These are phyloP conservation scores for Aspergillus neotritici DNA, from an alignment of 2,329 filamentous ascomycete genomes.

Conservation along the genomic window DNA sequence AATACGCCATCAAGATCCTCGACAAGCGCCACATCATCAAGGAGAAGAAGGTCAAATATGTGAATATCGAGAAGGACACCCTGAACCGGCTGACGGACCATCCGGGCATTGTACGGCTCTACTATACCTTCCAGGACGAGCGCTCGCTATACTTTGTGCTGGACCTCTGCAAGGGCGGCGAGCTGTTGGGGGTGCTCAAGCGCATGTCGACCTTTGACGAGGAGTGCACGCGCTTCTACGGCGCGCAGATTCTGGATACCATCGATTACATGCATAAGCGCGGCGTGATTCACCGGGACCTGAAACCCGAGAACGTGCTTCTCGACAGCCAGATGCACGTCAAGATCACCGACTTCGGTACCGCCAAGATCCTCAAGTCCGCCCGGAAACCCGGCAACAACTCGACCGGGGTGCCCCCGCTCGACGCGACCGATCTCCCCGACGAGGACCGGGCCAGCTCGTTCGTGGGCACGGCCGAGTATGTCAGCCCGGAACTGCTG, in stretches of 20 bases:
- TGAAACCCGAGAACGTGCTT: slow-evolving; percentile 96
- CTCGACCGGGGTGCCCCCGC: slow-evolving; percentile 41
- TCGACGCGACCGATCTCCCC: slow-evolving; percentile 50
- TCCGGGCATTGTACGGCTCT: slow-evolving; percentile 89
- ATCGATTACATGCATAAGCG: slow-evolving; percentile 97
- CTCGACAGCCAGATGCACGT: slow-evolving; percentile 94
- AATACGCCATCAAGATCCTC: slow-evolving; percentile 96
- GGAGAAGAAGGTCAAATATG: slow-evolving; percentile 99
- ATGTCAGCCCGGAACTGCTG: slow-evolving; percentile 94
- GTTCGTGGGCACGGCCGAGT: slow-evolving; percentile 96
- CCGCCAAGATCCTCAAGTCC: slow-evolving; percentile 78
- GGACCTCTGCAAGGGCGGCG: slow-evolving; percentile 85
- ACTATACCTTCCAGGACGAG: slow-evolving; percentile 98
- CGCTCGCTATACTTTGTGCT: slow-evolving; percentile 93
- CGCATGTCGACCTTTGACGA: slow-evolving; percentile 91
- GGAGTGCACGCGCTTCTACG: slow-evolving; percentile 90
- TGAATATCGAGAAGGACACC: slow-evolving; percentile 99
- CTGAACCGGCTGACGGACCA: slow-evolving; percentile 94
- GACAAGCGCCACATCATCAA: slow-evolving; percentile 99
- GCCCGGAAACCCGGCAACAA: slow-evolving; percentile 42
- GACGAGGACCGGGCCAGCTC: slow-evolving; percentile 77
- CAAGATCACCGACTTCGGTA: slow-evolving; percentile 98
- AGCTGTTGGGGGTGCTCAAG: slow-evolving; percentile 87
- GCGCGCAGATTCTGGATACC: slow-evolving; percentile 89
- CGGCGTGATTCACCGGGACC: slow-evolving; percentile 90